Base-by-base conservation (phyloP, 306 rosid species). In the Cicer cuneatum region DNA sequence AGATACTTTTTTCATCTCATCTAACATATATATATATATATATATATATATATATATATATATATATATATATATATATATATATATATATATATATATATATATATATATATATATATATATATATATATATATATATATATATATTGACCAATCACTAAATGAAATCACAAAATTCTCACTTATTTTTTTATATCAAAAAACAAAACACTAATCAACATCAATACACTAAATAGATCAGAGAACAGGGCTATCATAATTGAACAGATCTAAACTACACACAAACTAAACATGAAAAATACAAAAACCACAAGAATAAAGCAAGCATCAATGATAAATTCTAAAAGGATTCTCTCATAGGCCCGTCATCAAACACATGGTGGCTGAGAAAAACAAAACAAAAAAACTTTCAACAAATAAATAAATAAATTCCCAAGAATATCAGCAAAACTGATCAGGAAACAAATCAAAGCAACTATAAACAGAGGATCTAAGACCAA, bases 211-310 rank as follows among this genome's bases (percentile, higher is more conserved):
- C 0, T 1, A 59, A 40, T 43, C 60, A 33, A 59, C 51, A 38
- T 45, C 18, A 43, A 67, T 7, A 71, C 29, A 71, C 63, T 33
- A 8, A 5, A 12, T 9, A 53, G 68, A 80, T 70, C 81, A 78
- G 47, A 9, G 38, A 59, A 2, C 49, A 69, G 1, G 37, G 8
- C 2, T 14, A 38, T 45, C 39, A 56, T 18, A 33, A 71, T 60
- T 42, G 21, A 70, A 75, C 51, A 80, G 87, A 79, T 79, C 79
- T 41, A 57, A 63, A 75, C 41, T 59, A 56, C 29, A 42, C 24
- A 57, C 24, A 16, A 64, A 47, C 9, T 12, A 70, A 65, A 41
- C 10, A 21, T 12, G 10, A 52, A 72, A 45, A 67, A 8, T 10
- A 66, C 14, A 62, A 53, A 6, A 2, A 67, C 45, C 42, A 18